Evolutionary conservation across 805 yeast species (phyloP), one percentile per base, ranked within the genome.

Genomic region (Suhomyces sp.): DNA sequence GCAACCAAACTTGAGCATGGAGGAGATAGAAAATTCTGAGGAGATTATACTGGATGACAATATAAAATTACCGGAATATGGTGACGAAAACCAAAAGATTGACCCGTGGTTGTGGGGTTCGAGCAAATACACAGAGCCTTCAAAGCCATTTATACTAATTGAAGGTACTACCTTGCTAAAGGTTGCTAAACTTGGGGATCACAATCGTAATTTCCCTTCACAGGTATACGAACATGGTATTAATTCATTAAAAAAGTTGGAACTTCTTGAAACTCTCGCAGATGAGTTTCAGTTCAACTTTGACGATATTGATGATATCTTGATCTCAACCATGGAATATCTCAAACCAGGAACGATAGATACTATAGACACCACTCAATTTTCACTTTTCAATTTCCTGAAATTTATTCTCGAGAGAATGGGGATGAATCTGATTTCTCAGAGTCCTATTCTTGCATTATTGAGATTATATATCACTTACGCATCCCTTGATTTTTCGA

Each of bases 181-280:
- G 14, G 25, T 23, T 15, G 32, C 31, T 11, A 23, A 24, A 10
- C 26, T 14, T 4, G 23, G 27, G 5, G 9, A 10, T 9, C 10
- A 25, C 12, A 14, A 14, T 8, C 31, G 24, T 10, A 38, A 43
- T 23, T 33, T 38, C 25, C 47, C 47, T 9, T n/a, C 26, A 4
- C 13, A 12, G 11, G 13, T 44, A 20, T 48, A 48, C 41, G n/a
- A 32, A 2, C 27, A 33, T 12, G 53, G 53, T 2, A 36, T 50
- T 12, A 26, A 36, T 17, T 26, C 46, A 2, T 21, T n/a, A n/a
- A 25, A 38, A 12, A 38, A 35, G 19, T 42, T 43, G 15, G 35
- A 32, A n/a, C 22, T 48, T 3, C 31, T 39, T 1, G 14, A 21
- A 6, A 16, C n/a, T 7, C 24, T 50, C 13, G n/a, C 30, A 18